phyloP scores from a whole-genome alignment of 345 rosid species.

The Euphorbia lathyris region DNA sequence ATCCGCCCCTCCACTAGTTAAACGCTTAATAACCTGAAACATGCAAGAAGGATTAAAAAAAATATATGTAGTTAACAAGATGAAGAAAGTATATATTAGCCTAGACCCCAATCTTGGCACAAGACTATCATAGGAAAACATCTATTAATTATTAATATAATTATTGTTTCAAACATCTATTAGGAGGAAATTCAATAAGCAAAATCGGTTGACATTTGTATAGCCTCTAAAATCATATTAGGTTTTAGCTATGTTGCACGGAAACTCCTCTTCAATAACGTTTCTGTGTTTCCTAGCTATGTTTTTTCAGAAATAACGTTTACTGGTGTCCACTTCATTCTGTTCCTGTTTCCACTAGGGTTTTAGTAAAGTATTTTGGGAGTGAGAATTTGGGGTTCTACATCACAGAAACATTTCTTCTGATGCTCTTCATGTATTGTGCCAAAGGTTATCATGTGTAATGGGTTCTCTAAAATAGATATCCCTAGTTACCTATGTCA shows the following conservation, averaged over 20 bases:
- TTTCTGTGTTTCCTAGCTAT: no score
- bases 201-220: no score
- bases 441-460: not conserved
- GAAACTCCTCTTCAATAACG: no score
- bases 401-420: not conserved
- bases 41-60: not conserved
- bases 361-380: not conserved
- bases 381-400: not conserved
- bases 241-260: no score
- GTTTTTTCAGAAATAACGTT: no score
- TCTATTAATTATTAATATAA: not conserved
- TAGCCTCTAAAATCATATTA: not conserved
- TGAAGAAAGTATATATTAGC: not conserved
- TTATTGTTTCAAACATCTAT: no score
- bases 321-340: no score
- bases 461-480: conserved; percentile 1
- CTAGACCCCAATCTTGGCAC: not conserved
- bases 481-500: not conserved
- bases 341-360: no score
- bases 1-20: conserved; percentile 86
- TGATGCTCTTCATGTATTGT: not conserved
- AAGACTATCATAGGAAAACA: not conserved
- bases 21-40: conserved; percentile 65
- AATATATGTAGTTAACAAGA: not conserved
- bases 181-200: no score